Conservation (phyloP, 2,329 filamentous ascomycete genomes). For the Clarireedia paspali region DNA sequence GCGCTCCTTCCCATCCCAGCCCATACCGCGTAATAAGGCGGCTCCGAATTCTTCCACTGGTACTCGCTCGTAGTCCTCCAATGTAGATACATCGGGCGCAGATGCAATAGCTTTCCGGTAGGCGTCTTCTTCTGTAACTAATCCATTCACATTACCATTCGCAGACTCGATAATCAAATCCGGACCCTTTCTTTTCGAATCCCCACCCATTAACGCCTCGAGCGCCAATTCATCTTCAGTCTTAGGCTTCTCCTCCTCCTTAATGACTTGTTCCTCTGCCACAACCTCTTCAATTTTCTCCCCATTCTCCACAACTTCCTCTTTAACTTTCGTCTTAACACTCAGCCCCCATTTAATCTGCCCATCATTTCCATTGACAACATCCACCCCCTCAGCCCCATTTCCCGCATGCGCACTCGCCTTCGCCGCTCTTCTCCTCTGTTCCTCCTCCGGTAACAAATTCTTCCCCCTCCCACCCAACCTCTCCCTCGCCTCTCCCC, state of each 20-base stretch:
- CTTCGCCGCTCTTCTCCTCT: conserved; percentile 34
- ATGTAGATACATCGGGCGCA: conserved; percentile 66
- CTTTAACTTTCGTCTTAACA: conserved; percentile 34
- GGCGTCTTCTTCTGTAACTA: conserved; percentile 54
- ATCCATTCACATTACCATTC: conserved; percentile 11
- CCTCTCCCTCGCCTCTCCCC: conserved; percentile 39
- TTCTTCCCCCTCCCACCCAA: conserved; percentile 38
- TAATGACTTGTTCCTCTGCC: conserved; percentile 22
- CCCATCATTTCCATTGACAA: conserved; percentile 35
- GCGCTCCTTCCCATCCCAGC: conserved; percentile 69
- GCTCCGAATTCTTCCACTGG: conserved; percentile 94
- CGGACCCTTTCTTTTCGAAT: conserved; percentile 35
- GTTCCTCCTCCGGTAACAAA: conserved; percentile 47
- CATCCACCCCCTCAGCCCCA: conserved; percentile 28
- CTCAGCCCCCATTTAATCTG: conserved; percentile 40
- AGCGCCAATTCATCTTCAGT: conserved; percentile 58
- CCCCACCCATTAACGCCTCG: conserved; percentile 55
- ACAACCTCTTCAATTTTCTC: conserved; percentile 10
- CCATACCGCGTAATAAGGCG: conserved; percentile 85
- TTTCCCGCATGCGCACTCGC: conserved; percentile 23
- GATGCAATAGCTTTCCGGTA: conserved; percentile 62
- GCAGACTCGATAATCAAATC: conserved; percentile 45
- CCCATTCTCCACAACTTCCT: conserved; percentile 20
- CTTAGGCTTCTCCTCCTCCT: conserved; percentile 22
- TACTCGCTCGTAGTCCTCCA: conserved; percentile 80